A percentile compares a stretch with the other conserved stretches of the same genome.
Evolutionary conservation across 2,329 filamentous ascomycete species (phyloP).

Genomic region (Dactylellina leptospora): DNA sequence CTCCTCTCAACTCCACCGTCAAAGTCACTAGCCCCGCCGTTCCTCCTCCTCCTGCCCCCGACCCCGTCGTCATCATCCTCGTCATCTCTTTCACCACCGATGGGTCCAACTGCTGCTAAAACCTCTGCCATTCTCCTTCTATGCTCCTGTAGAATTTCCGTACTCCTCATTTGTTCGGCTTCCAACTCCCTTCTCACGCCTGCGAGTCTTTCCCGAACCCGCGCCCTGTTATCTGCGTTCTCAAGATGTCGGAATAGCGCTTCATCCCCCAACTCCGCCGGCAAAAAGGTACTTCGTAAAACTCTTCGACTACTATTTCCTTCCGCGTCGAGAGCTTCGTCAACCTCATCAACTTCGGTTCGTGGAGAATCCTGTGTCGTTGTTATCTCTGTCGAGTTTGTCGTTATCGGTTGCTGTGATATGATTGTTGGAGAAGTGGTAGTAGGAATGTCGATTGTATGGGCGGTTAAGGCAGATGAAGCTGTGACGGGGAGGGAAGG

Average conservation of each 20-base stretch:
- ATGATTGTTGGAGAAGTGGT: neutral
- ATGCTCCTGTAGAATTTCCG: slow-evolving; percentile 42
- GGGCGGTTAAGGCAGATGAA: neutral
- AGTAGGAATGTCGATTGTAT: slow-evolving; percentile 12
- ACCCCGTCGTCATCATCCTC: slow-evolving; percentile 16
- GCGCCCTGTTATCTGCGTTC: slow-evolving; percentile 37
- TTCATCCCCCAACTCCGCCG: slow-evolving; percentile 50
- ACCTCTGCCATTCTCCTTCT: slow-evolving; percentile 39
- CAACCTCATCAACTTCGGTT: slow-evolving; percentile 48
- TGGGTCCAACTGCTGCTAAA: neutral
- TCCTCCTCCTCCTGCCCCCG: slow-evolving; percentile 2
- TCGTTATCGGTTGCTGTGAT: neutral
- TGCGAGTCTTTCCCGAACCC: slow-evolving; percentile 38
- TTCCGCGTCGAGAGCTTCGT: slow-evolving; percentile 46
- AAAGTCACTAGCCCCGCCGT: neutral
- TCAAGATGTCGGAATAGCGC: slow-evolving; percentile 47
- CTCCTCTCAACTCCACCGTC: no score
- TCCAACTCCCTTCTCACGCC: slow-evolving; percentile 44
- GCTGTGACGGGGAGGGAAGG: slow-evolving; percentile 9
- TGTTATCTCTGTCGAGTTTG: neutral
- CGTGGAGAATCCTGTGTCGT: slow-evolving; percentile 14
- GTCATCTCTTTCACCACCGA: neutral
- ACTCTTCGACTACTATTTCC: slow-evolving; percentile 50
- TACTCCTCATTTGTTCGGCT: slow-evolving; percentile 41
- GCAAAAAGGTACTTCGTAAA: slow-evolving; percentile 42